phyloP scores from a whole-genome alignment of 345 rosid species.

The Melastoma malabathricum region DNA sequence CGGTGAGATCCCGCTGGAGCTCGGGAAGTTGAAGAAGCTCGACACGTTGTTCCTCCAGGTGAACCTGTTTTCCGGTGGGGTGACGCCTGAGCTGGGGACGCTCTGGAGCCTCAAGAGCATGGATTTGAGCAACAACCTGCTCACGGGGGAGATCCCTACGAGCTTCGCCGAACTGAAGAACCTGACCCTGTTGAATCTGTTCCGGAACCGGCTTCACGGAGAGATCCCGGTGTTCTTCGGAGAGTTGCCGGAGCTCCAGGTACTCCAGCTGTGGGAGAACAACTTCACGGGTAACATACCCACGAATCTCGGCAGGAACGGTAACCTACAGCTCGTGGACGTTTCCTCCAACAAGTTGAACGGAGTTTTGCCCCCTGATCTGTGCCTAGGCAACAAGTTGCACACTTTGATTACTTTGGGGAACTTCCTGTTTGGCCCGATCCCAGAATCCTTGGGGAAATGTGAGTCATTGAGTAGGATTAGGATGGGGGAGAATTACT shows the following conservation, averaged over 20 bases:
- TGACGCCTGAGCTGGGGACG: conserved; percentile 25
- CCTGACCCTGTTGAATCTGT: conserved; percentile 31
- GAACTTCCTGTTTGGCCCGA: conserved; percentile 38
- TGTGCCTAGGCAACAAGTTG: conserved; percentile 29
- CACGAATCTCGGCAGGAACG: conserved; percentile 23
- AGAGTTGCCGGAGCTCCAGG: conserved; percentile 28
- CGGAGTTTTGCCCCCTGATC: conserved; percentile 25
- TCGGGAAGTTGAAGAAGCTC: conserved; percentile 28
- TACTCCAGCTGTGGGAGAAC: conserved; percentile 41
- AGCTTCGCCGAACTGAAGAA: conserved; percentile 26
- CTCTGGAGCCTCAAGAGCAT: conserved; percentile 30
- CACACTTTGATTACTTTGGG: conserved; percentile 26
- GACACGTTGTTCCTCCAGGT: conserved; percentile 45
- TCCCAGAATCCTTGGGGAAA: conserved; percentile 27
- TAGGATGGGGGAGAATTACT: conserved; percentile 38
- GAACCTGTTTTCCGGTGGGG: conserved; percentile 21
- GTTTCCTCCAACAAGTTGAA: conserved; percentile 36
- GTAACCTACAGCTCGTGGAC: conserved; percentile 24
- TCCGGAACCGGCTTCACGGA: conserved; percentile 36
- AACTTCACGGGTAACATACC: conserved; percentile 37
- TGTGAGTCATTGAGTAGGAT: conserved; percentile 30
- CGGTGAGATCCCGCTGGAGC: conserved; percentile 30
- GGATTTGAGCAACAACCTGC: conserved; percentile 34
- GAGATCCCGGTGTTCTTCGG: conserved; percentile 32
- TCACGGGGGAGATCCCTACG: conserved; percentile 30